Evolutionary conservation across 108 stramenopile genomes (phyloP), one percentile per base, ranked within the genome.

Genomic region (Aurantiochytrium sp.): DNA sequence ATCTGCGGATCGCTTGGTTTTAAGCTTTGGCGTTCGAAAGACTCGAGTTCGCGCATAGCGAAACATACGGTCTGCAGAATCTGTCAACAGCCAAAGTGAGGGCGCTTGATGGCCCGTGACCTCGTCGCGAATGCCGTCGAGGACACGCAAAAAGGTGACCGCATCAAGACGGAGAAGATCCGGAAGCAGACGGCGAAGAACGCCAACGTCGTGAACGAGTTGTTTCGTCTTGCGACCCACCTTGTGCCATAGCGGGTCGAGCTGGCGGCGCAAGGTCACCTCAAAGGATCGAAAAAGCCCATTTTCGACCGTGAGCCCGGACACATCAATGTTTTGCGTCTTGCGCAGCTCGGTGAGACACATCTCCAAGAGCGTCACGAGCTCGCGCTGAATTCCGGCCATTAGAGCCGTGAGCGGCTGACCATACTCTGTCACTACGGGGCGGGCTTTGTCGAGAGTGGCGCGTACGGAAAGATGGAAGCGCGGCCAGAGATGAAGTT

Each of bases 191-290:
- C 95, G 93, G 28, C 98, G 93, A 58, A 99, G 90, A 5, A 92
- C 95, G 58, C 95, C 89, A 59, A 99, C 88, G 90, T 99, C 99
- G 59, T 90, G 90, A 45, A 98, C 94, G 3, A 97, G 91, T 92
- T 98, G 97, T 73, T 97, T 97, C 4, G 96, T 96, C 87, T 95
- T 89, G 23, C 94, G 94, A 44, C 91, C 60, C 5, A 98, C 94
- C 76, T 95, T 95, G 90, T 99, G 98, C 98, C 98, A 99, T 60
- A 98, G 97, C 10, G 96, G 96, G 72, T 98, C 97, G 60, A 99
- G 93, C 92, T 98, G 98, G 25, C 96, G 90, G 47, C 95, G 91
- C 72, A 98, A 88, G 44, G 94, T 88, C 58, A 90, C 90, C 89
- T 98, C 97, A 94, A 98, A 98, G 59, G 95, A 93, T 3, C 94